Evolutionary conservation across 176 grass and related monocot species (phyloP).

Genomic region (Carex cristatella): DNA sequence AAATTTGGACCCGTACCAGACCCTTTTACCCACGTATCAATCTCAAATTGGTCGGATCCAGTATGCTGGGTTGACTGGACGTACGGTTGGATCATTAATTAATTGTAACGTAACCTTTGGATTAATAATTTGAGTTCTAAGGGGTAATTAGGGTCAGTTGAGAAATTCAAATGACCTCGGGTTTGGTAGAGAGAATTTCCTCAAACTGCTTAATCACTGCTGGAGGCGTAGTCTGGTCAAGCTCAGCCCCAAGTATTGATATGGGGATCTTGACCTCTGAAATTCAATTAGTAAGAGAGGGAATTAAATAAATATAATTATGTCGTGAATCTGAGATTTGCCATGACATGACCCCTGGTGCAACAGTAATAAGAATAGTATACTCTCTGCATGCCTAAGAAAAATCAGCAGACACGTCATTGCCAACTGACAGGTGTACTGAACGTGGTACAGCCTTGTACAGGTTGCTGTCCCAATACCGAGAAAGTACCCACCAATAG

Average conservation of each 20-base stretch:
- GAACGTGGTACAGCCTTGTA: not conserved
- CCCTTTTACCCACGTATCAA: not conserved
- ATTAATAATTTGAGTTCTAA: not conserved
- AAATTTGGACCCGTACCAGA: not conserved
- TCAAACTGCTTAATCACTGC: conserved; percentile 40
- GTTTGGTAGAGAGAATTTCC: conserved; percentile 25
- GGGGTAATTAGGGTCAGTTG: not conserved
- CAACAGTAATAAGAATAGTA: not conserved
- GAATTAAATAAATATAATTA: not conserved
- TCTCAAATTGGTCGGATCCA: not conserved
- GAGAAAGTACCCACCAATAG: not conserved
- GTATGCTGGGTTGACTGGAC: not conserved
- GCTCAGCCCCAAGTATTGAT: conserved; percentile 39
- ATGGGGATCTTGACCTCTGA: conserved; percentile 32
- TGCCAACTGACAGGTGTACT: not conserved
- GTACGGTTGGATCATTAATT: not conserved
- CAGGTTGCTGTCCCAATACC: not conserved
- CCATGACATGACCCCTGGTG: not conserved
- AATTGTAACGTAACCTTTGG: not conserved
- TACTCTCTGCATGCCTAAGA: not conserved
- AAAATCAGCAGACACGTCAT: not conserved
- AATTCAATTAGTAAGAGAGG: not conserved
- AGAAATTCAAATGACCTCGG: conserved; percentile 16
- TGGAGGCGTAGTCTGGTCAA: conserved; percentile 20
- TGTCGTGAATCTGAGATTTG: not conserved